A percentile compares a stretch with the other conserved stretches of the same genome.
Evolutionary conservation across 768 basidiomycete species (phyloP).

Genomic region (Russula compacta): DNA sequence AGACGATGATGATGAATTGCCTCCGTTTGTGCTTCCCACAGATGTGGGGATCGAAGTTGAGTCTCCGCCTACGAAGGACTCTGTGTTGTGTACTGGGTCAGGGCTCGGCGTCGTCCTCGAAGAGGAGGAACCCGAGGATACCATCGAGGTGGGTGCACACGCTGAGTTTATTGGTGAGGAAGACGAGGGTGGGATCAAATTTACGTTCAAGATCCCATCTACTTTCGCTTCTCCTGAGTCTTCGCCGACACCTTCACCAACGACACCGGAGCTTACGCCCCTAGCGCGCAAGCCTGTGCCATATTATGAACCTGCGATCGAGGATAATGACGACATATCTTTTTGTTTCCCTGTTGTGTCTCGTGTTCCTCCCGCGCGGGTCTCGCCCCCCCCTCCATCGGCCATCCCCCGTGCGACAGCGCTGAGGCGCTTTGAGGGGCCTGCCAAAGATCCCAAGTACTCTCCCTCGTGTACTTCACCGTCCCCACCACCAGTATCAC

Average conservation of each 20-base stretch:
- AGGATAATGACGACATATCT: conserved; percentile 18
- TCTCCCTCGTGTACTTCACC: conserved; percentile 24
- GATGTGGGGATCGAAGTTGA: conserved; percentile 33
- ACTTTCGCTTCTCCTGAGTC: conserved; percentile 19
- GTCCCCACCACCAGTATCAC: conserved; percentile 29
- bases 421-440: conserved; percentile 29
- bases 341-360: conserved; percentile 20
- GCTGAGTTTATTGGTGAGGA: conserved; percentile 49
- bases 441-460: conserved; percentile 18
- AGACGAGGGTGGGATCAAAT: conserved; percentile 59
- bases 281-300: conserved; percentile 10
- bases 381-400: conserved; percentile 32
- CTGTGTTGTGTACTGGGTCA: conserved; percentile 26
- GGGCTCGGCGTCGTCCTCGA: conserved; percentile 35
- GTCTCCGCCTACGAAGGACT: conserved; percentile 26
- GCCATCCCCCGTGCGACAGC: conserved; percentile 41
- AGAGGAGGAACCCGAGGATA: conserved; percentile 36
- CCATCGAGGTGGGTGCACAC: conserved; percentile 25
- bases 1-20: conserved; percentile 41
- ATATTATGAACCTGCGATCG: conserved; percentile 17
- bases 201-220: conserved; percentile 60
- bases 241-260: conserved; percentile 20
- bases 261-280: conserved; percentile 12
- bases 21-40: conserved; percentile 41
- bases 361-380: not conserved